These are phyloP conservation scores for Pseudogymnoascus pannorum DNA, from an alignment of 2,329 filamentous ascomycete species.

Conservation along the genomic window DNA sequence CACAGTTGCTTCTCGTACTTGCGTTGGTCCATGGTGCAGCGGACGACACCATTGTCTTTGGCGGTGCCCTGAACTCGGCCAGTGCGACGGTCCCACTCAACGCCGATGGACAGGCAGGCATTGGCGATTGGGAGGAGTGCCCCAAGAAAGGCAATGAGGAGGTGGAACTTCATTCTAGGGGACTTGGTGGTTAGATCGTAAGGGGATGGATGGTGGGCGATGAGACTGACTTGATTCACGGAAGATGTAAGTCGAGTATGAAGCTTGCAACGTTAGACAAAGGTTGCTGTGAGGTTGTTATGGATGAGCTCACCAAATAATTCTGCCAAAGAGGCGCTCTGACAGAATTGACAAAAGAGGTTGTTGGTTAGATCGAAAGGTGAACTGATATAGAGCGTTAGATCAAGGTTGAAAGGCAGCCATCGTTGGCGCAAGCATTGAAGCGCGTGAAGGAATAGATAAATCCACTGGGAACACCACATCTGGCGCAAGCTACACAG, in stretches of 20 bases:
- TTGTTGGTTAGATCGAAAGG: neutral
- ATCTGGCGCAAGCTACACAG: no score
- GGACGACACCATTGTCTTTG: neutral
- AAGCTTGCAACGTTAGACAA: neutral
- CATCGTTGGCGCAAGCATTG: no score
- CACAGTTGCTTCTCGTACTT: neutral
- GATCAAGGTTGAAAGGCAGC: neutral
- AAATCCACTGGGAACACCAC: no score
- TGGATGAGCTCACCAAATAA: neutral
- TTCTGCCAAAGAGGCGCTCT: neutral
- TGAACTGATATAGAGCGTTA: neutral
- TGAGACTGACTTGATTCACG: neutral
- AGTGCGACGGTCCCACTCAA: neutral
- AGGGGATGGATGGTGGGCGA: neutral
- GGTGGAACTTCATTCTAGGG: neutral
- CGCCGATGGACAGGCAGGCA: neutral
- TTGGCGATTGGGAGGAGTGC: neutral
- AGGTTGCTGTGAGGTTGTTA: neutral
- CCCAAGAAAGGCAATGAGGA: neutral
- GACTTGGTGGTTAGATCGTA: neutral
- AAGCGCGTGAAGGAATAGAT: no score
- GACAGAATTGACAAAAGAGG: neutral
- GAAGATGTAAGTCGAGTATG: neutral
- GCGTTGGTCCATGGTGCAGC: neutral
- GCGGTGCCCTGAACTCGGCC: neutral